These are phyloP conservation scores for Colletotrichum navitas DNA, from an alignment of 2,329 filamentous ascomycete genomes.

Conservation along the genomic window DNA sequence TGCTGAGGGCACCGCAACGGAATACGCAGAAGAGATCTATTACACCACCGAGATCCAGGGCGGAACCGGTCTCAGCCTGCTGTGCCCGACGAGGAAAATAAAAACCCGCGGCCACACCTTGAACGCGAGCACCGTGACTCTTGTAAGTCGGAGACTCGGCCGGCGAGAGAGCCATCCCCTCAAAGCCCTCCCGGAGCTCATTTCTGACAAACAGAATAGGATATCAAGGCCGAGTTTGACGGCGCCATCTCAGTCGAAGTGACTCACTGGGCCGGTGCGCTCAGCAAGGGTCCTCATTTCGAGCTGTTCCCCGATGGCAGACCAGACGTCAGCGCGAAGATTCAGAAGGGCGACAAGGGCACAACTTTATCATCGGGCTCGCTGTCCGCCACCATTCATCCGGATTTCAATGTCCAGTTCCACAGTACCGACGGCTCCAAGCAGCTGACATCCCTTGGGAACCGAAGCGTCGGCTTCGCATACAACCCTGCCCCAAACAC, in stretches of 20 bases:
- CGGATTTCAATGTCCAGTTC: conserved; percentile 55
- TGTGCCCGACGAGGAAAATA: conserved; percentile 69
- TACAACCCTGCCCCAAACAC: conserved; percentile 51
- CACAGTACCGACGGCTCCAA: conserved; percentile 53
- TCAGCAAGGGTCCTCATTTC: conserved; percentile 54
- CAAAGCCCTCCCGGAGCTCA: not conserved
- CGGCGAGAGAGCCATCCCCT: not conserved
- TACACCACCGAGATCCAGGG: conserved; percentile 59
- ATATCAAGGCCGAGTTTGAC: conserved; percentile 54
- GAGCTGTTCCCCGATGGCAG: conserved; percentile 55
- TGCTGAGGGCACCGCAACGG: conserved; percentile 69
- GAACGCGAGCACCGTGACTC: conserved; percentile 66
- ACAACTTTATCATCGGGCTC: conserved; percentile 53
- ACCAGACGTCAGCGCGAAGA: conserved; percentile 47
- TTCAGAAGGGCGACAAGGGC: conserved; percentile 50
- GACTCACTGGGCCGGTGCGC: conserved; percentile 55
- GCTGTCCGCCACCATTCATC: conserved; percentile 52
- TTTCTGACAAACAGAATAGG: conserved; percentile 40
- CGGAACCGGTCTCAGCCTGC: conserved; percentile 62
- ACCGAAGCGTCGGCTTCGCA: conserved; percentile 56
- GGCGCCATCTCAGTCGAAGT: conserved; percentile 56
- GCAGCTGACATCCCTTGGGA: conserved; percentile 54
- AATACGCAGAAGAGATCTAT: conserved; percentile 76
- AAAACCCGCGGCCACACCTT: conserved; percentile 66
- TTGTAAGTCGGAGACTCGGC: conserved; percentile 42